Base-by-base conservation (phyloP, 1,139 yeast species). In the Entelexis paramagnoliae region DNA sequence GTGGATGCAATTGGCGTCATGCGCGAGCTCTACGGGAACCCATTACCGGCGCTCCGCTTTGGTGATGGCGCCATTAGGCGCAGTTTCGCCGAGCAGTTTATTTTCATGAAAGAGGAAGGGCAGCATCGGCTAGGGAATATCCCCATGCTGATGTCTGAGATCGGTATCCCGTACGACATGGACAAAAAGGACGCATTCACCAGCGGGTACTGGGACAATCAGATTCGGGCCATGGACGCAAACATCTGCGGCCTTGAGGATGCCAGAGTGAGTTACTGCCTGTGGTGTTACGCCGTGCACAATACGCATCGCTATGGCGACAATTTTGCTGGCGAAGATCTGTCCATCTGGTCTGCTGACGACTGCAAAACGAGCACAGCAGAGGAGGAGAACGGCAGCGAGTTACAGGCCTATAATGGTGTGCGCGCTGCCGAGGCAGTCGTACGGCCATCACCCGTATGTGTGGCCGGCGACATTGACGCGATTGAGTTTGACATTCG, bases 151-250 rank as follows among this genome's bases (percentile, higher is more conserved):
- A 79, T 91, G 73, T 80, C 95, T 0, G 98, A 89, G 66, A 88
- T 91, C n/a, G 98, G 98, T 2, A 85, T 89, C 81, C 97, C 98
- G 2, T 87, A 81, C 66, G 96, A 91, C 66, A 84, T 89, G 95
- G 91, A 89, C 64, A 74, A 77, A 54, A 55, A 56, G 61, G 70
- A 69, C 45, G 85, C 96, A 0, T 88, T 77, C 62, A 63, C 65
- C 1, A 74, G 72, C 51, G 87, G 89, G 1, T 76, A 79, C 56
- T 88, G 79, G 63, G 67, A 73, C 13, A 75, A 86, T 1, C 97
- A 89, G 63, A 81, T 84, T 2, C 72, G 77, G 7, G 96, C 96
- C 0, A 69, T 86, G 66, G 96, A 89, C 69, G 95, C 96, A 0
- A 66, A 88, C 46, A 74, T 81, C 26, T 77, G 71, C 61, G 96